Percentiles rank a stretch among this genome's conserved stretches.
Evolutionary conservation across 2,329 filamentous ascomycete genomes (phyloP).

Genomic region (Aspergillus sp.): DNA sequence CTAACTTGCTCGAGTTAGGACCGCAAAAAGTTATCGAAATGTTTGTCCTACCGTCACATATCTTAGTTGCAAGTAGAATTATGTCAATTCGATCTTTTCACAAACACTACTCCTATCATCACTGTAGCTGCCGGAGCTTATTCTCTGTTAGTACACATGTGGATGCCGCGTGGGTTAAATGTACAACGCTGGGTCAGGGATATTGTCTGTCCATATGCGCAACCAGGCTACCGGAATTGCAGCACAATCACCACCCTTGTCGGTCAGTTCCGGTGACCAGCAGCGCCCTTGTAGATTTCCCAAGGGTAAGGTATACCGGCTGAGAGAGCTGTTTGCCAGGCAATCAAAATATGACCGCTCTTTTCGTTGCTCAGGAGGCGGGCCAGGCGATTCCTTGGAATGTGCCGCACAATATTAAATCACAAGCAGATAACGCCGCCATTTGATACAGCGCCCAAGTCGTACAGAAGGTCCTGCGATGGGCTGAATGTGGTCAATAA

Average conservation of each 20-base stretch:
- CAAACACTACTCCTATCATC: not conserved
- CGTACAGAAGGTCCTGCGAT: not conserved
- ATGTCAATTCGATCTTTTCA: not conserved
- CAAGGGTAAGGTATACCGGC: not conserved
- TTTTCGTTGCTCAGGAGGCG: not conserved
- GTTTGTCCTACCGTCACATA: not conserved
- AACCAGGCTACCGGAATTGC: not conserved
- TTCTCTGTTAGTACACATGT: not conserved
- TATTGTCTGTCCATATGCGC: not conserved
- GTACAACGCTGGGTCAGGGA: not conserved
- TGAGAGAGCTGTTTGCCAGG: no score
- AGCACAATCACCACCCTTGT: not conserved
- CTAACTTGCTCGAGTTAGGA: constrained; percentile 16
- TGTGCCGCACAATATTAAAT: not conserved
- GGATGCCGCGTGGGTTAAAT: not conserved
- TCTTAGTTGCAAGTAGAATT: not conserved
- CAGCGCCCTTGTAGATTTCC: not conserved
- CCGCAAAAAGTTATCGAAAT: not conserved
- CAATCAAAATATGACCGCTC: not conserved
- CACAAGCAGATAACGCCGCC: not conserved
- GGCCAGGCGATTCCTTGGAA: not conserved
- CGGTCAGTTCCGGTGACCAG: not conserved
- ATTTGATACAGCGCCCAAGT: not conserved
- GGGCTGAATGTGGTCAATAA: not conserved
- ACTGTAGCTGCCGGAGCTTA: not conserved